Base-by-base conservation (phyloP, 225 moss, liverwort and hornwort genomes). In the Marchantia polymorpha region DNA sequence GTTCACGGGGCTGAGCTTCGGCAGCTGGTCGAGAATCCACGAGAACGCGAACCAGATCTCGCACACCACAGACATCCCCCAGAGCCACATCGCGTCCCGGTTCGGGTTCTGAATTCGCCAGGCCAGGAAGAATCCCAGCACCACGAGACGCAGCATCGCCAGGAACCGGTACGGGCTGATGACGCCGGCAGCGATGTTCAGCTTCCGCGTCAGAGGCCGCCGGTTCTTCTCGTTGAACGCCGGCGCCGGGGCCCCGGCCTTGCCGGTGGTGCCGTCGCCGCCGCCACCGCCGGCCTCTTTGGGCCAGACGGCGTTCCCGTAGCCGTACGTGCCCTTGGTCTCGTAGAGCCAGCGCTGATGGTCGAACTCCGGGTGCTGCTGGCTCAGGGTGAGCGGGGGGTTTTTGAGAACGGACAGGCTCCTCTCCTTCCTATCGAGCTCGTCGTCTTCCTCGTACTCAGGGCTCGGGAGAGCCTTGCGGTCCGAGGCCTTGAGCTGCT, bases 21-120 rank as follows among this genome's bases (percentile, higher is more conserved):
- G 94, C 47, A 95, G 63, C 83, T 95, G 94, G 80, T 95, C 94
- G 5, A 95, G 89, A 75, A 95, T 79, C 94, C 94, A 95, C 0
- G 94, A 94, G 83, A 94, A 94, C 0, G 94, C 94, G 67, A 94
- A 95, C 94, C 94, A 95, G 10, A 93, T 84, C 64, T 95, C 95
- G 69, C 95, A 95, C 13, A 92, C 81, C 2, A 95, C 92, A 0
- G 95, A 95, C 92, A 95, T 90, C 25, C 86, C 86, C 86, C 86
- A 86, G 60, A 86, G 39, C 86, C 86, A 86, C 69, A 86, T 69
- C 19, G 86, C 86, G 47, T 86, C 81, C 52, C 60, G 67, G 74
- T 86, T 86, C 3, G 86, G 86, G 13, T 86, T 86, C 63, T 69
- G 60, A 20, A 86, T 23, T 16, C 86, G 72, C 86, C 86, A 86